Evolutionary conservation across 1,284 basidiomycete genomes (phyloP).

Genomic region (Irpex rosettiformis): DNA sequence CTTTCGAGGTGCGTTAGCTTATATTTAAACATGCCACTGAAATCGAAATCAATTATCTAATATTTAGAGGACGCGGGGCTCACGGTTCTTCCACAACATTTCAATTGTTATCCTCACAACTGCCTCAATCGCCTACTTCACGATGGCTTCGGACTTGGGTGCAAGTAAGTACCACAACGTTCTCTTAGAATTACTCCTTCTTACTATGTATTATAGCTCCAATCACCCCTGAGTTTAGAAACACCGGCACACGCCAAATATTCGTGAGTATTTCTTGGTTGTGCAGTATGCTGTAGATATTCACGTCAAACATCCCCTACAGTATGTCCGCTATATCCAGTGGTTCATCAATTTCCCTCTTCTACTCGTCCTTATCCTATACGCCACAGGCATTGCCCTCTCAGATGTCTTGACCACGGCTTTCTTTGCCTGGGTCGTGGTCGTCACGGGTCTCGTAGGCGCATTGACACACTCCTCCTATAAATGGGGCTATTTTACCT

Average conservation of each 20-base stretch:
- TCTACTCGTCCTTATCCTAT: conserved; percentile 47
- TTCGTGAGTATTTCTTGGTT: conserved; percentile 35
- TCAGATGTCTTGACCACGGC: conserved; percentile 50
- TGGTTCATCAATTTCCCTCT: conserved; percentile 59
- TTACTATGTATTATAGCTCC: conserved; percentile 23
- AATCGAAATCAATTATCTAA: neutral
- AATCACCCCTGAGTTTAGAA: conserved; percentile 42
- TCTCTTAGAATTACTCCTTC: neutral
- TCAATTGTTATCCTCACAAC: conserved; percentile 44
- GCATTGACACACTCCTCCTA: conserved; percentile 46
- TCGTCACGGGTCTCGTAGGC: conserved; percentile 52
- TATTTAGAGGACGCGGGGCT: conserved; percentile 34
- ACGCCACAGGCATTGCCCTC: conserved; percentile 49
- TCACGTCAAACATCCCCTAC: neutral
- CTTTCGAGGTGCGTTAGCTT: conserved; percentile 29
- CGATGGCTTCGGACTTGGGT: conserved; percentile 59
- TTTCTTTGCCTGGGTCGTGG: conserved; percentile 52
- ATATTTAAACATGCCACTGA: neutral
- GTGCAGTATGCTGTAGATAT: neutral
- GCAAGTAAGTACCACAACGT: conserved; percentile 23
- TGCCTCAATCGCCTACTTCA: conserved; percentile 44
- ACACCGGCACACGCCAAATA: conserved; percentile 35
- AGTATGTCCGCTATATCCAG: conserved; percentile 54
- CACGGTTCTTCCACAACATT: conserved; percentile 47
- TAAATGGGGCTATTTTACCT: conserved; percentile 50